Conservation (phyloP, 2,329 filamentous ascomycete genomes). For the Colletotrichum tabaci region DNA sequence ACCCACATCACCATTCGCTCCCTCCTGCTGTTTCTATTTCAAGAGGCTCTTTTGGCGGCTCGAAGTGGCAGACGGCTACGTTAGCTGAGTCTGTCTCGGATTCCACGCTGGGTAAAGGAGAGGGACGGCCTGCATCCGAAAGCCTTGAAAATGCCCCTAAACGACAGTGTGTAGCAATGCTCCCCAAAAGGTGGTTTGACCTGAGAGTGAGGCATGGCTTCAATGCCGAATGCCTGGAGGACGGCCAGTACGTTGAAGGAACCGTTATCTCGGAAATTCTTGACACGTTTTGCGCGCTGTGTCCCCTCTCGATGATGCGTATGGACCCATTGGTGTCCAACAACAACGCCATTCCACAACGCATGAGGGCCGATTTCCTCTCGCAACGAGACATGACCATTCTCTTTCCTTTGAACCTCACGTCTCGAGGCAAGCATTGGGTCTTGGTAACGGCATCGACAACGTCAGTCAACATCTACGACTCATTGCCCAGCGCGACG, state of each 20-base stretch:
- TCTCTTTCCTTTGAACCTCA: neutral
- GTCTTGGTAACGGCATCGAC: neutral
- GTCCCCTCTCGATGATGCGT: neutral
- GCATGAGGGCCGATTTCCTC: neutral
- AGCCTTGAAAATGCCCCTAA: neutral
- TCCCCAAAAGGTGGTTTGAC: neutral
- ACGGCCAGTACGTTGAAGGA: neutral
- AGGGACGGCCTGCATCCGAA: neutral
- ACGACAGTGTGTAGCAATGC: neutral
- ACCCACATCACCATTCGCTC: neutral
- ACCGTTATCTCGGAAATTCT: neutral
- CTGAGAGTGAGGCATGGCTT: neutral
- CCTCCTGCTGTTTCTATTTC: neutral
- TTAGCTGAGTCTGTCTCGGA: neutral
- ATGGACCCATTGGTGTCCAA: neutral
- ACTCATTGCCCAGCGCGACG: neutral
- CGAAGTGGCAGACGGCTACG: neutral
- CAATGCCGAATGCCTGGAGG: neutral
- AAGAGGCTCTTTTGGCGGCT: neutral
- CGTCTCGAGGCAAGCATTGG: neutral
- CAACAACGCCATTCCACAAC: neutral
- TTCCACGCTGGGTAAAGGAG: neutral
- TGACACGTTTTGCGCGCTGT: neutral
- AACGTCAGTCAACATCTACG: neutral
- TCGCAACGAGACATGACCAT: neutral